These are phyloP conservation scores for Coix lacrymajobi DNA, from an alignment of 176 grass and related monocot genomes.

Conservation along the genomic window DNA sequence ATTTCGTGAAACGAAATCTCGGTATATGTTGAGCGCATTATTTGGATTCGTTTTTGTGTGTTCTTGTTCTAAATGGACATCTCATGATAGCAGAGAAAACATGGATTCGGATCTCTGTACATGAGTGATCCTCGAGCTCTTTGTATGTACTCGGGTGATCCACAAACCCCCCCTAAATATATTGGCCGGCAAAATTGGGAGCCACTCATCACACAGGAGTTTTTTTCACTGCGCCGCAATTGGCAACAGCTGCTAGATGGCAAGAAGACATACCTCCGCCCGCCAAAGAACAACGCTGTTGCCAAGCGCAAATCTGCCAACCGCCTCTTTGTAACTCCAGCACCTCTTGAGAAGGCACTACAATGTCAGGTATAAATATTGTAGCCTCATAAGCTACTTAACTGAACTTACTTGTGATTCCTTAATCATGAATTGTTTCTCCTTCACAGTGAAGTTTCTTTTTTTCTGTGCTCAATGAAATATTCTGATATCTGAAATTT, in stretches of 20 bases:
- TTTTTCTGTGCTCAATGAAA: background rate
- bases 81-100: background rate
- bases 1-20: background rate
- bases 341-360: background rate
- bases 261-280: slow-evolving; percentile 2
- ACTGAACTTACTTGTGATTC: background rate
- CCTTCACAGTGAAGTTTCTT: background rate
- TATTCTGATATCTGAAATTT: background rate
- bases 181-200: background rate
- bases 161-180: background rate
- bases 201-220: background rate
- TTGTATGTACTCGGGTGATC: background rate
- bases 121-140: background rate
- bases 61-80: background rate
- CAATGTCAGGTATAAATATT: background rate
- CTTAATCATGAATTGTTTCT: background rate
- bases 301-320: background rate
- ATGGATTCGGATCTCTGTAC: background rate
- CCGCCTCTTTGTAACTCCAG: background rate
- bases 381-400: background rate
- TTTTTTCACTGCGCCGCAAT: background rate
- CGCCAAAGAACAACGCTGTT: background rate
- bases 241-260: background rate
- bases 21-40: background rate
- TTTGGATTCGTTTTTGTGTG: background rate